phyloP scores from a whole-genome alignment of 2,329 filamentous ascomycete genomes.

The Fusarium sp. region DNA sequence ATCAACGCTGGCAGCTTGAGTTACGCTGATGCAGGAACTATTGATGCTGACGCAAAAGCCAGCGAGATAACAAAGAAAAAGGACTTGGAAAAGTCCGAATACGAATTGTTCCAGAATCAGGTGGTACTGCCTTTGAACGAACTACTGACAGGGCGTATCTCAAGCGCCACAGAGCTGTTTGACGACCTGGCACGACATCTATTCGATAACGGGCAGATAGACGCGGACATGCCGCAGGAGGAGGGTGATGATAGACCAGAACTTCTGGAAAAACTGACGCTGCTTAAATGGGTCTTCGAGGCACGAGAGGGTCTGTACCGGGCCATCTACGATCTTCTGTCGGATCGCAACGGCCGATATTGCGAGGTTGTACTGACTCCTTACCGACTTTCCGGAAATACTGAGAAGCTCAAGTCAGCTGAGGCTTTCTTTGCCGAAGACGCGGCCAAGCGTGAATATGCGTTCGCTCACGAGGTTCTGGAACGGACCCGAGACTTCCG shows the following conservation, averaged over 20 bases:
- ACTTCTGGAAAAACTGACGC: conserved; percentile 90
- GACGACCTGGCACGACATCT: conserved; percentile 77
- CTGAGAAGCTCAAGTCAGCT: conserved; percentile 82
- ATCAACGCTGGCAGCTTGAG: conserved; percentile 81
- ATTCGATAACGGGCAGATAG: conserved; percentile 70
- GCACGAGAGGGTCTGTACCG: conserved; percentile 88
- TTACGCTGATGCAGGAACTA: conserved; percentile 83
- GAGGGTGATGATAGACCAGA: conserved; percentile 96
- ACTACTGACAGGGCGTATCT: conserved; percentile 79
- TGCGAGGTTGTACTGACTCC: conserved; percentile 84
- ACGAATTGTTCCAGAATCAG: conserved; percentile 83
- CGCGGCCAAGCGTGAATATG: conserved; percentile 74
- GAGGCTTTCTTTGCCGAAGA: conserved; percentile 86
- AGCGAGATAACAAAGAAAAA: conserved; percentile 78
- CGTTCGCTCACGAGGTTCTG: conserved; percentile 77
- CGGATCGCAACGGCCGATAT: conserved; percentile 87
- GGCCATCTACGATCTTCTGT: conserved; percentile 84
- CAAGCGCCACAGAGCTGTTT: conserved; percentile 79
- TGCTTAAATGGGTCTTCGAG: conserved; percentile 97
- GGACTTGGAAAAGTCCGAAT: conserved; percentile 80
- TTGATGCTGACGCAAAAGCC: conserved; percentile 78
- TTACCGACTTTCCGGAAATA: conserved; percentile 78
- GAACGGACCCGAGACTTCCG: conserved; percentile 81
- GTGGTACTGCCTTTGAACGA: conserved; percentile 88
- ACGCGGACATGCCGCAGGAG: conserved; percentile 87